Evolutionary conservation across 495 filamentous ascomycete genomes (phyloP).

Genomic region (Penicillium mononematosum): DNA sequence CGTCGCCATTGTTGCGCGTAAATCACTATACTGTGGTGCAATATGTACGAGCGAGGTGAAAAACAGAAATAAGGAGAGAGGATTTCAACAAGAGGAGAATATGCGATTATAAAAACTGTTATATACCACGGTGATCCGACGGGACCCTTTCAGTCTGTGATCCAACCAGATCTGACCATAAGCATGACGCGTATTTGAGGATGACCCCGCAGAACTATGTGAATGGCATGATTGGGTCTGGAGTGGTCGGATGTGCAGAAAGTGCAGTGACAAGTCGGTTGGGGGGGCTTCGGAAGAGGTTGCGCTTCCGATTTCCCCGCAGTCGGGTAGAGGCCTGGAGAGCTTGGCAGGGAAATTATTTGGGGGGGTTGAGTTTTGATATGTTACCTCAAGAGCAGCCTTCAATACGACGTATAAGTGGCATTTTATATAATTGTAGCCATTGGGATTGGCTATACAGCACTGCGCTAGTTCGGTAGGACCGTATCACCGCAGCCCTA

Average conservation of each 20-base stretch:
- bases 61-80: not conserved
- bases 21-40: not conserved
- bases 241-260: constrained; percentile 15
- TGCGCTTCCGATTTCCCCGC: constrained; percentile 23
- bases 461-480: not conserved
- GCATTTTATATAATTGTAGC: not conserved
- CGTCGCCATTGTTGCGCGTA: constrained; percentile 31
- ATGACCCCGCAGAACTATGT: constrained; percentile 22
- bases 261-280: constrained; percentile 15
- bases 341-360: not conserved
- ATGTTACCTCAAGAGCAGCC: no score
- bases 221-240: constrained; percentile 21
- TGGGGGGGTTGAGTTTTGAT: not conserved
- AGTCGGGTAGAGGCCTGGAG: constrained; percentile 12
- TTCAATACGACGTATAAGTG: not conserved
- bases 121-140: constrained; percentile 19
- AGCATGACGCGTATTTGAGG: constrained; percentile 25
- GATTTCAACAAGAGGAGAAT: not conserved
- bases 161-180: constrained; percentile 21
- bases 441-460: not conserved
- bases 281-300: not conserved
- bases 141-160: constrained; percentile 6
- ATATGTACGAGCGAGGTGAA: not conserved
- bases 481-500: not conserved
- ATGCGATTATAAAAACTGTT: constrained; percentile 1